Percentiles rank a stretch among this genome's conserved stretches.
Evolutionary conservation across 2,329 filamentous ascomycete species (phyloP).

Genomic region (Penicillium polonicum): DNA sequence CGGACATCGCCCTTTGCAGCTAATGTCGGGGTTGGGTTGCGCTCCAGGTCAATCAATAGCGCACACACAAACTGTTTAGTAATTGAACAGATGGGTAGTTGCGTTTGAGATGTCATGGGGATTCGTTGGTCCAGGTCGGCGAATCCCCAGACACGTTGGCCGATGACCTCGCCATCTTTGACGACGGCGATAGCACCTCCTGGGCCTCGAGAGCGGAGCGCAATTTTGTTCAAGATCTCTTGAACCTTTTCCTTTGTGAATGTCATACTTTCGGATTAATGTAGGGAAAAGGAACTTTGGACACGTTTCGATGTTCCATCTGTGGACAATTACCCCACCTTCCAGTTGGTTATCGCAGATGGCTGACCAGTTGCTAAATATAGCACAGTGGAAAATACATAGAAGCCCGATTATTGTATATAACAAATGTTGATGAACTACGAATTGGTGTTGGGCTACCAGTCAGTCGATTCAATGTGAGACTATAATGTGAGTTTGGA

Average conservation of each 20-base stretch:
- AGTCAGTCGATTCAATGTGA: neutral
- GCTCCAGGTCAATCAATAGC: slow-evolving; percentile 37
- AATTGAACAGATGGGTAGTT: slow-evolving; percentile 50
- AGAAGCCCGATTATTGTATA: neutral
- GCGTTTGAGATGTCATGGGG: slow-evolving; percentile 37
- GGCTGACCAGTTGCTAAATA: neutral
- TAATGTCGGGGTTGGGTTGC: slow-evolving; percentile 34
- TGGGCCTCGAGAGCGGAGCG: slow-evolving; percentile 37
- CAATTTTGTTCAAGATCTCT: slow-evolving; percentile 18
- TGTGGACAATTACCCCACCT: slow-evolving; percentile 12
- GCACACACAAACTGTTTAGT: slow-evolving; percentile 49
- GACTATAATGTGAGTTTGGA: neutral
- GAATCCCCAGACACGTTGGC: slow-evolving; percentile 45
- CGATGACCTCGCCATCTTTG: slow-evolving; percentile 44
- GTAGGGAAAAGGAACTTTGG: neutral
- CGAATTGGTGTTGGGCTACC: neutral
- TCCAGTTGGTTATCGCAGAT: slow-evolving; percentile 1
- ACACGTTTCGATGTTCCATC: neutral
- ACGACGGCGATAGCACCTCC: slow-evolving; percentile 46
- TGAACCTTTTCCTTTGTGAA: slow-evolving; percentile 11
- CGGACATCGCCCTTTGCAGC: slow-evolving; percentile 29
- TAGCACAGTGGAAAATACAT: neutral
- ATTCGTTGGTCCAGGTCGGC: slow-evolving; percentile 43
- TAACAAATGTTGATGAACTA: neutral
- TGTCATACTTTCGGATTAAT: slow-evolving; percentile 9